Evolutionary conservation across 2,329 filamentous ascomycete genomes (phyloP).

Genomic region (Fusarium zealandicum): DNA sequence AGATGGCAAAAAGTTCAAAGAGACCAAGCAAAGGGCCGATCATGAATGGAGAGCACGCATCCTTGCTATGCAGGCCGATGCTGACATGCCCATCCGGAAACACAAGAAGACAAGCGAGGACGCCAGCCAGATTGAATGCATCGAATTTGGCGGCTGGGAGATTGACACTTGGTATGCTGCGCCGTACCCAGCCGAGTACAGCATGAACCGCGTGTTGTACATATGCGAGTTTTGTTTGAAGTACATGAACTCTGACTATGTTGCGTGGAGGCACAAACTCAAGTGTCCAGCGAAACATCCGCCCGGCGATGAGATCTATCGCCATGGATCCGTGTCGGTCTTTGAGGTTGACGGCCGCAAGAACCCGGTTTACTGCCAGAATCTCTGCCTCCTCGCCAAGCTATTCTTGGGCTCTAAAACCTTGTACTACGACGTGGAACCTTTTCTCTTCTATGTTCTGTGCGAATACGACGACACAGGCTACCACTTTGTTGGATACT

Average conservation of each 20-base stretch:
- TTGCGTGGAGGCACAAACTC: slow-evolving; percentile 95
- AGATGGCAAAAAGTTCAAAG: slow-evolving; percentile 87
- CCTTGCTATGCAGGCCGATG: slow-evolving; percentile 66
- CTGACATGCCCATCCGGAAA: slow-evolving; percentile 68
- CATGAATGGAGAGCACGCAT: slow-evolving; percentile 82
- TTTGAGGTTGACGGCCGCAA: slow-evolving; percentile 98
- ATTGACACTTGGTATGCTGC: slow-evolving; percentile 99
- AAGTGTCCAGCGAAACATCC: slow-evolving; percentile 98
- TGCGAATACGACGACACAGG: slow-evolving; percentile 91
- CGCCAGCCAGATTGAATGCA: slow-evolving; percentile 96
- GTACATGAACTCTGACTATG: slow-evolving; percentile 99
- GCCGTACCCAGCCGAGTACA: slow-evolving; percentile 98
- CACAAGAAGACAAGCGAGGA: slow-evolving; percentile 81
- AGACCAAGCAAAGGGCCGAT: slow-evolving; percentile 88
- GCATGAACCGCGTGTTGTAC: slow-evolving; percentile 93
- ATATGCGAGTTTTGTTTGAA: slow-evolving; percentile 99
- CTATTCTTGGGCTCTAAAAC: slow-evolving; percentile 99
- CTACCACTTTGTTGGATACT: slow-evolving; percentile 98
- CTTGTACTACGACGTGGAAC: slow-evolving; percentile 96
- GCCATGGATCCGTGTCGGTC: slow-evolving; percentile 87
- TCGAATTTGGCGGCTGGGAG: slow-evolving; percentile 96
- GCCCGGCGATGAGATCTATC: slow-evolving; percentile 96
- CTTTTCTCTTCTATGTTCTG: slow-evolving; percentile 96
- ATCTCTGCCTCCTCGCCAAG: slow-evolving; percentile 93
- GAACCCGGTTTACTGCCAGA: slow-evolving; percentile 98